Conservation (phyloP, 768 basidiomycete species). For the Lenzites betulinus region DNA sequence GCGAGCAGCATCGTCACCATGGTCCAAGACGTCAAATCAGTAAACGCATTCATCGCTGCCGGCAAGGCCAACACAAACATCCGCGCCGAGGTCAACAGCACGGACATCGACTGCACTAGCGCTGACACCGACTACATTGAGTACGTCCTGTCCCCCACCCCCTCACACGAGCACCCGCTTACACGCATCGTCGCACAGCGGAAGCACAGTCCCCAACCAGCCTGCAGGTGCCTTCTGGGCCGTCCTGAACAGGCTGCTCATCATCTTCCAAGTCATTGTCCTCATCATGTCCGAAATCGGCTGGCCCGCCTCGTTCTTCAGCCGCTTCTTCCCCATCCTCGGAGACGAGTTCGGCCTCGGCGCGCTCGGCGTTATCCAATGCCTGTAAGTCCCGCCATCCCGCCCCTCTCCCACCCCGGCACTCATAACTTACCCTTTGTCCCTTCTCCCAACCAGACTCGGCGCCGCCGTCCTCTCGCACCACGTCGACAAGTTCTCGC, state of each 20-base stretch:
- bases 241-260: constrained; percentile 82
- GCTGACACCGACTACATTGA: constrained; percentile 76
- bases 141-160: constrained; percentile 40
- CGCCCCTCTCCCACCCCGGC: not conserved
- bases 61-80: constrained; percentile 22
- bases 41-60: constrained; percentile 62
- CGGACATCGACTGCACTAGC: constrained; percentile 34
- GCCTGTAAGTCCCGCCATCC: constrained; percentile 42
- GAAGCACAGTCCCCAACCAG: constrained; percentile 87
- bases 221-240: constrained; percentile 92
- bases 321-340: constrained; percentile 83
- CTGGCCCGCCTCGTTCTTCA: constrained; percentile 79
- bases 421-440: not conserved
- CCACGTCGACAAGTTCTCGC: constrained; percentile 82
- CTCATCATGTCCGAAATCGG: constrained; percentile 83
- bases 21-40: constrained; percentile 72
- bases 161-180: not conserved
- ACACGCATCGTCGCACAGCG: constrained; percentile 36
- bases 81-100: constrained; percentile 15
- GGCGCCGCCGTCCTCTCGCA: constrained; percentile 54
- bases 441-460: constrained; percentile 43
- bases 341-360: constrained; percentile 85
- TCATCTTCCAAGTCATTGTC: constrained; percentile 80
- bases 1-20: constrained; percentile 65
- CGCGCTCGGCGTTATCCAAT: constrained; percentile 84